Evolutionary conservation across 2,329 filamentous ascomycete species (phyloP).

Genomic region (Monilinia vaccinii-corymbosi): DNA sequence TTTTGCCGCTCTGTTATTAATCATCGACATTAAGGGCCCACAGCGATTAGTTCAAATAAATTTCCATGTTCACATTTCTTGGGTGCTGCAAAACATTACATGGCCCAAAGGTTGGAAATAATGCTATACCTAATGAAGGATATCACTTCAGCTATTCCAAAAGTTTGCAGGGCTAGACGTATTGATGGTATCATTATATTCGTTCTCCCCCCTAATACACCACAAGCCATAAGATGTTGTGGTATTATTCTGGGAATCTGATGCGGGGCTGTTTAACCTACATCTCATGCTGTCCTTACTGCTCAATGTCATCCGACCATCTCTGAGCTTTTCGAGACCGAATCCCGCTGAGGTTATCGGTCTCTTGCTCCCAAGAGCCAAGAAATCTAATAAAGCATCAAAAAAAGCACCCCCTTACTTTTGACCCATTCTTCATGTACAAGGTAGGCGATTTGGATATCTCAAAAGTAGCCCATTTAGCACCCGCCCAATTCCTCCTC

Average conservation of each 20-base stretch:
- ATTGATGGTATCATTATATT: not conserved
- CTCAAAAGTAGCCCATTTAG: constrained; percentile 11
- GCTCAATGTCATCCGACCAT: constrained; percentile 11
- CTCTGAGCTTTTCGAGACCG: constrained; percentile 5
- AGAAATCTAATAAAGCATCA: constrained; percentile 26
- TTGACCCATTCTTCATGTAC: constrained; percentile 25
- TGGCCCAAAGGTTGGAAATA: not conserved
- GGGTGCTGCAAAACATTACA: not conserved
- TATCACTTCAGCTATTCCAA: not conserved
- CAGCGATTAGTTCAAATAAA: not conserved
- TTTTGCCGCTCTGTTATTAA: not conserved
- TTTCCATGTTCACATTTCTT: not conserved
- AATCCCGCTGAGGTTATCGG: constrained; percentile 16
- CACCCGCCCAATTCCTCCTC: constrained; percentile 14
- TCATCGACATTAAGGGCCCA: not conserved
- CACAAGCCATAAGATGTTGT: constrained; percentile 10
- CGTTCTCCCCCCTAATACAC: not conserved
- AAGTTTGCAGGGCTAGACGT: not conserved
- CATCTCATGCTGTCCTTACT: constrained; percentile 18
- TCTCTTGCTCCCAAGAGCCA: constrained; percentile 23
- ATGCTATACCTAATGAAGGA: not conserved
- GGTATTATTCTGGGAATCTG: constrained; percentile 7
- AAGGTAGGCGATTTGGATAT: constrained; percentile 13
- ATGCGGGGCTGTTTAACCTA: constrained; percentile 26
- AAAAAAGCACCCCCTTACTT: constrained; percentile 25